Percentiles rank a stretch among this genome's conserved stretches.
phyloP scores from a whole-genome alignment of 768 basidiomycete genomes.

The Mycena indigotica region DNA sequence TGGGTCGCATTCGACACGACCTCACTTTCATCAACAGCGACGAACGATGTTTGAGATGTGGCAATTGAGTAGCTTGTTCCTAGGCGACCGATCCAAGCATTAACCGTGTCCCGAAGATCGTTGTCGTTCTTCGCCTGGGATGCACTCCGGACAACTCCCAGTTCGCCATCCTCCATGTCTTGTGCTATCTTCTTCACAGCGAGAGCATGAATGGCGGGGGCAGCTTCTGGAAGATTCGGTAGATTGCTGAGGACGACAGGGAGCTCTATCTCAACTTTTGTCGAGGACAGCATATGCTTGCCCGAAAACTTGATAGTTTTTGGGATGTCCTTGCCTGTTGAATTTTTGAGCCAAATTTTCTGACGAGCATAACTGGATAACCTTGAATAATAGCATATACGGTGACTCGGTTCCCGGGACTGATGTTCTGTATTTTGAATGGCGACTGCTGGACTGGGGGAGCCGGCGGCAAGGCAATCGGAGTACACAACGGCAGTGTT shows the following conservation, averaged over 20 bases:
- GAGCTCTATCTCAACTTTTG: slow-evolving; percentile 15
- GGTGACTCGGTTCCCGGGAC: slow-evolving; percentile 15
- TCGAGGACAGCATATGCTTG: neutral
- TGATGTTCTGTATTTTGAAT: slow-evolving; percentile 12
- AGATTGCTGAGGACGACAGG: slow-evolving; percentile 20
- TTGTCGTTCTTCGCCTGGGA: slow-evolving; percentile 3
- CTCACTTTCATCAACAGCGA: slow-evolving; percentile 20
- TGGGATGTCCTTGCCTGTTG: slow-evolving; percentile 14
- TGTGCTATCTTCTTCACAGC: slow-evolving; percentile 14
- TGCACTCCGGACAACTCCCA: neutral
- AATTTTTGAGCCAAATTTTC: neutral
- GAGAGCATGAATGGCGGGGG: neutral
- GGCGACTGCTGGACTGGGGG: slow-evolving; percentile 20
- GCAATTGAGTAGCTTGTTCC: slow-evolving; percentile 22
- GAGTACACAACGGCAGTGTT: slow-evolving; percentile 7
- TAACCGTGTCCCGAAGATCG: slow-evolving; percentile 8
- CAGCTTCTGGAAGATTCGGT: neutral
- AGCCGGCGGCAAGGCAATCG: slow-evolving; percentile 7
- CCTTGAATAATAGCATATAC: slow-evolving; percentile 22
- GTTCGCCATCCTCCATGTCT: slow-evolving; percentile 21
- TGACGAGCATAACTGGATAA: neutral
- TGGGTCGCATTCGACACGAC: too few species aligned
- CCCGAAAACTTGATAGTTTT: slow-evolving; percentile 14
- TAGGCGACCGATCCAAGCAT: slow-evolving; percentile 18
- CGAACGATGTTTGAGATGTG: slow-evolving; percentile 21